A percentile compares a stretch with the other conserved stretches of the same genome.
Evolutionary conservation across 768 basidiomycete species (phyloP).

Genomic region (Leccinum subtestaceum): DNA sequence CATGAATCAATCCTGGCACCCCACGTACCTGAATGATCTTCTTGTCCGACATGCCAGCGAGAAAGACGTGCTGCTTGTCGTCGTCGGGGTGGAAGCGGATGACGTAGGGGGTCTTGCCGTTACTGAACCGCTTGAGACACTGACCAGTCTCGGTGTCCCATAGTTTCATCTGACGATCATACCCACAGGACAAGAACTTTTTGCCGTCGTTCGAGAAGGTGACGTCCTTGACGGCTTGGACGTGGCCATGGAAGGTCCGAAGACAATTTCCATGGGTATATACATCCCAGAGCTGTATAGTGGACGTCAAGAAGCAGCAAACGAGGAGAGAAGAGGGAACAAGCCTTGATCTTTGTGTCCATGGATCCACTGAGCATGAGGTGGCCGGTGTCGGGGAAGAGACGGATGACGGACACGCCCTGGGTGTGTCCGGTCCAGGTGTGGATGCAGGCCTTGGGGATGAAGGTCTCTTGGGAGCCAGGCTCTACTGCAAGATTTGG

Average conservation of each 20-base stretch:
- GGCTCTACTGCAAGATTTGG: conserved; percentile 76
- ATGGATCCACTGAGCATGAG: conserved; percentile 91
- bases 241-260: conserved; percentile 95
- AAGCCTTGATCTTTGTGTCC: conserved; percentile 97
- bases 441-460: conserved; percentile 93
- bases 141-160: conserved; percentile 99
- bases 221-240: conserved; percentile 94
- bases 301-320: conserved; percentile 3
- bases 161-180: conserved; percentile 96
- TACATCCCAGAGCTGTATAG: conserved; percentile 89
- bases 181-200: conserved; percentile 87
- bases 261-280: conserved; percentile 96
- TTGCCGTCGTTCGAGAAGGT: conserved; percentile 92
- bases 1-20: not conserved
- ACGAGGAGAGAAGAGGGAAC: conserved; percentile 10
- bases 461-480: conserved; percentile 87
- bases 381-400: conserved; percentile 92
- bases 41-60: conserved; percentile 99
- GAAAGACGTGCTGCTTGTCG: conserved; percentile 93
- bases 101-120: conserved; percentile 97
- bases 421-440: conserved; percentile 99
- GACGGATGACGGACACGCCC: conserved; percentile 89
- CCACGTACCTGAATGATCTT: conserved; percentile 90
- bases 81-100: conserved; percentile 94
- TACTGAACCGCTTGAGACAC: conserved; percentile 94